Evolutionary conservation across 176 grass and related monocot species (phyloP).

Genomic region (Alopecurus myosuroides): DNA sequence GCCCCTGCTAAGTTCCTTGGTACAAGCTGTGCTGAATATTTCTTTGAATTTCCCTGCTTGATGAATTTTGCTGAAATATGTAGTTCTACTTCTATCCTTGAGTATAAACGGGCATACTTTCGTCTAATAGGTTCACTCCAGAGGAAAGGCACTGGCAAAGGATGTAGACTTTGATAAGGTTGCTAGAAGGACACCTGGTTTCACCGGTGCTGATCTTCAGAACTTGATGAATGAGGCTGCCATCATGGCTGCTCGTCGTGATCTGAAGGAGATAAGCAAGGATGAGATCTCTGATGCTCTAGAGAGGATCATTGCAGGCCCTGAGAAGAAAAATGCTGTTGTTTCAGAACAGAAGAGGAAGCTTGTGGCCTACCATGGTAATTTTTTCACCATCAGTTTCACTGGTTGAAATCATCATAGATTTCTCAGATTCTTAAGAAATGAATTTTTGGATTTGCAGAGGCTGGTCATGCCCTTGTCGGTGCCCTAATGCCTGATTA

Average conservation of each 20-base stretch:
- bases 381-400: neutral
- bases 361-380: constrained; percentile 97
- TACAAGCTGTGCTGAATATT: neutral
- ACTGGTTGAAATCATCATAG: neutral
- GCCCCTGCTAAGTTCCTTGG: neutral
- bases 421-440: neutral
- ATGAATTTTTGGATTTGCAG: constrained; percentile 32
- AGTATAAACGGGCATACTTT: neutral
- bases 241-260: constrained; percentile 88
- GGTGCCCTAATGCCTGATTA: constrained; percentile 98
- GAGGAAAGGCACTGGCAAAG: constrained; percentile 91
- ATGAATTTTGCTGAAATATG: neutral
- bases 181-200: constrained; percentile 93
- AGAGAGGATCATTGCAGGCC: constrained; percentile 98
- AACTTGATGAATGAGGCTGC: constrained; percentile 99
- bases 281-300: constrained; percentile 97
- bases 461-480: constrained; percentile 95
- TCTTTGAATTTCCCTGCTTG: neutral
- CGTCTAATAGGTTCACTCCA: constrained; percentile 75
- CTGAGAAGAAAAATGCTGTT: constrained; percentile 98
- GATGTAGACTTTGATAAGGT: constrained; percentile 97
- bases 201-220: constrained; percentile 96
- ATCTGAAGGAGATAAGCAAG: constrained; percentile 99
- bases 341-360: constrained; percentile 95
- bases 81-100: neutral